These are phyloP conservation scores for Venturia oleaginea DNA, from an alignment of 2,329 filamentous ascomycete species.

Conservation along the genomic window DNA sequence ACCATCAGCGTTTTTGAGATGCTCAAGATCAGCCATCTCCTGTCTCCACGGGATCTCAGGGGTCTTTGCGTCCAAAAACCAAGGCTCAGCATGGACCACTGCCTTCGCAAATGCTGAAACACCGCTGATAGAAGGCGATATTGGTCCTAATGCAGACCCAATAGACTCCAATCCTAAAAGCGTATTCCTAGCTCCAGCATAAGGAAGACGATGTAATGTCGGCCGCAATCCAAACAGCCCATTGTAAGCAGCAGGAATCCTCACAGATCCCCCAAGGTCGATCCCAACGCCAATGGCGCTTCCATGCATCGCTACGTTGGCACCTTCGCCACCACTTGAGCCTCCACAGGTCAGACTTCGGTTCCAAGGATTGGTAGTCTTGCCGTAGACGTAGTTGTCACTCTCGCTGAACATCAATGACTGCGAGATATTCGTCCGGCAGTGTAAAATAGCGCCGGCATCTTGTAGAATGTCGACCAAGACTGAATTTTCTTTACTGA, in stretches of 20 bases:
- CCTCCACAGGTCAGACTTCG: slow-evolving; percentile 41
- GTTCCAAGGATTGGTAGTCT: slow-evolving; percentile 41
- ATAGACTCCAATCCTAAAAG: neutral
- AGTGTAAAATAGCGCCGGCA: slow-evolving; percentile 40
- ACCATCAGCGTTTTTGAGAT: slow-evolving; percentile 16
- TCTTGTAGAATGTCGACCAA: slow-evolving; percentile 36
- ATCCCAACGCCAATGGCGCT: slow-evolving; percentile 43
- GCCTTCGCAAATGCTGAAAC: slow-evolving; percentile 26
- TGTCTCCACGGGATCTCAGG: slow-evolving; percentile 45
- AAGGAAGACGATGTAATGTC: slow-evolving; percentile 40
- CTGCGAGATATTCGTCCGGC: slow-evolving; percentile 47
- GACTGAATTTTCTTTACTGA: slow-evolving; percentile 28
- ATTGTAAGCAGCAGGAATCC: slow-evolving; percentile 42
- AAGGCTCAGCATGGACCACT: slow-evolving; percentile 38
- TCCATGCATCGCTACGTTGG: slow-evolving; percentile 40
- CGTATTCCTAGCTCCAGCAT: slow-evolving; percentile 29
- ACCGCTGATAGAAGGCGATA: slow-evolving; percentile 14
- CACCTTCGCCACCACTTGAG: slow-evolving; percentile 44
- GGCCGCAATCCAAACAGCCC: slow-evolving; percentile 41
- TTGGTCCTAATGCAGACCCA: neutral
- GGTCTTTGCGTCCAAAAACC: slow-evolving; percentile 43
- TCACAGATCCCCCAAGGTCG: slow-evolving; percentile 44
- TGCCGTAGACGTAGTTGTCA: slow-evolving; percentile 42
- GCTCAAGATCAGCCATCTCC: slow-evolving; percentile 32
- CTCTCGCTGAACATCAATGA: slow-evolving; percentile 44